These are phyloP conservation scores for Setaria viridis DNA, from an alignment of 202 grass and related monocot species.

Conservation along the genomic window DNA sequence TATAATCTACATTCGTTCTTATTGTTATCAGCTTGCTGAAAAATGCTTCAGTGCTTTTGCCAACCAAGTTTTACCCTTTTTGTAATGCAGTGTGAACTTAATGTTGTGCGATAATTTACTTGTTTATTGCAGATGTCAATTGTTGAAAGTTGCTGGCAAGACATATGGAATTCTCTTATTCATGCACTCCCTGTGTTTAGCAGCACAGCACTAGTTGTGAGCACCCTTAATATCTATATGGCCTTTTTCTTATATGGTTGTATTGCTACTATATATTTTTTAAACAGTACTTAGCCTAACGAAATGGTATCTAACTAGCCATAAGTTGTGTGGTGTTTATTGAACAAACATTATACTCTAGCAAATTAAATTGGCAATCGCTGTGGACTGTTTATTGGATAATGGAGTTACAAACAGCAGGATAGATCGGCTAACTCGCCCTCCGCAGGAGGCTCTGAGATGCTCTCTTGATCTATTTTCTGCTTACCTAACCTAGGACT, in stretches of 20 bases:
- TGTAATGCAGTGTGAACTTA: constrained; percentile 5
- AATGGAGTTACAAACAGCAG: too few relatives aligned
- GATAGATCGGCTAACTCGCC: too few relatives aligned
- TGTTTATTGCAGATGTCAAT: constrained; percentile 68
- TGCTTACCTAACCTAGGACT: too few relatives aligned
- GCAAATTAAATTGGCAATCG: constrained; percentile 14
- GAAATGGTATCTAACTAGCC: not conserved
- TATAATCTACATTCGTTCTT: constrained; percentile 18
- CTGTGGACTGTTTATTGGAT: too few relatives aligned
- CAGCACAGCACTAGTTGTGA: constrained; percentile 65
- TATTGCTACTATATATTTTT: constrained; percentile 1
- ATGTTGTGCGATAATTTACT: not conserved
- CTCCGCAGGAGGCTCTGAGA: too few relatives aligned
- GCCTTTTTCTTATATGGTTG: constrained; percentile 19
- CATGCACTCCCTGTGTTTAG: constrained; percentile 73
- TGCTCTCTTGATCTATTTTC: too few relatives aligned
- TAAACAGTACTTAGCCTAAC: not conserved
- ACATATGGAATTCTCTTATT: constrained; percentile 84
- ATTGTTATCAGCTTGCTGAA: constrained; percentile 17
- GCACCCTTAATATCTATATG: constrained; percentile 52
- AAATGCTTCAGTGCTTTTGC: constrained; percentile 25
- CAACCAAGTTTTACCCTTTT: constrained; percentile 15
- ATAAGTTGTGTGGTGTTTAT: not conserved
- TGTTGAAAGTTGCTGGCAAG: constrained; percentile 85
- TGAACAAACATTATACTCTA: constrained; percentile 22